These are phyloP conservation scores for Calonectria hawksworthii DNA, from an alignment of 2,329 filamentous ascomycete genomes.

Conservation along the genomic window DNA sequence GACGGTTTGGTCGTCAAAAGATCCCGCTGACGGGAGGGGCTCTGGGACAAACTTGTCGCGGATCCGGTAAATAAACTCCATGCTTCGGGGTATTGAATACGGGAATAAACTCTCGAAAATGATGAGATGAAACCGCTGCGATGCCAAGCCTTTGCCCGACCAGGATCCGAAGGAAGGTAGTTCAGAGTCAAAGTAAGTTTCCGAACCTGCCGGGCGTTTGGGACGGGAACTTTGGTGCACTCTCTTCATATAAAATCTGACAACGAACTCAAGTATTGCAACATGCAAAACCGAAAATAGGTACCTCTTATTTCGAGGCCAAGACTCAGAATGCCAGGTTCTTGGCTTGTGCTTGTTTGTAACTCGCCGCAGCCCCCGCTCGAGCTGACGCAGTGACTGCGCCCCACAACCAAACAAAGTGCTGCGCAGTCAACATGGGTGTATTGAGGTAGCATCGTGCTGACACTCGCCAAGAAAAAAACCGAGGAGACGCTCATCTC, in stretches of 20 bases:
- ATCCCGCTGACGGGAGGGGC: background rate
- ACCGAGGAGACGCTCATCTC: too few relatives aligned
- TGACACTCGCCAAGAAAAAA: background rate
- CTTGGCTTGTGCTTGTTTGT: background rate
- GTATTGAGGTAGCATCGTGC: background rate
- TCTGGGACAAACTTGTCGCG: background rate
- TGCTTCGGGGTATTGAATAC: background rate
- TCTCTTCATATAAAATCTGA: background rate
- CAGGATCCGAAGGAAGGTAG: background rate
- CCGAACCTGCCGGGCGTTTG: background rate
- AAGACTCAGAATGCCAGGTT: background rate
- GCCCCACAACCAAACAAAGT: background rate
- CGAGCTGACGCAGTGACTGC: background rate
- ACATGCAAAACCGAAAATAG: background rate
- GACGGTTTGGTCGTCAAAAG: background rate
- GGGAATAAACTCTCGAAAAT: background rate
- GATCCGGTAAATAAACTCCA: background rate
- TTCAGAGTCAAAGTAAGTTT: background rate
- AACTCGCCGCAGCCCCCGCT: background rate
- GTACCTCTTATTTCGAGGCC: background rate
- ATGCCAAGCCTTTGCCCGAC: background rate
- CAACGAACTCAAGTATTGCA: background rate
- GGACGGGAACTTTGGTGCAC: background rate
- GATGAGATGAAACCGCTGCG: background rate
- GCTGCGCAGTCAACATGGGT: background rate